Evolutionary conservation across 2,329 filamentous ascomycete genomes (phyloP), one percentile per base, ranked within the genome.

Genomic region (Fusarium coffeatum): DNA sequence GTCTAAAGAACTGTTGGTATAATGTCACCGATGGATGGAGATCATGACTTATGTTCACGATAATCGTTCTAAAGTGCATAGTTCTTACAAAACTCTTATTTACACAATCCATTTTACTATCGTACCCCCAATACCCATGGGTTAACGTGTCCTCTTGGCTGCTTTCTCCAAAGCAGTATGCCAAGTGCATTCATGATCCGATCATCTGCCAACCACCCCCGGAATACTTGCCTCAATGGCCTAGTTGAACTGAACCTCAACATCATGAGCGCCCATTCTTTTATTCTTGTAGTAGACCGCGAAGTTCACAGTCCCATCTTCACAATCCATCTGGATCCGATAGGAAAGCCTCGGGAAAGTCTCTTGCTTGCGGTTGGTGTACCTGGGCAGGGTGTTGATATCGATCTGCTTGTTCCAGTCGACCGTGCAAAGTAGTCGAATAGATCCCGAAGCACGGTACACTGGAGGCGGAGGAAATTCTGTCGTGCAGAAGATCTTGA

Each of bases 261-360:
- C 60, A 8, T 73, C 72, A 5, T 62, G 55, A 0, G 37, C 57
- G 1, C 53, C 73, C 1, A 78, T 57, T 4, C 30, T 65, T 2
- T 59, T 37, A 2, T 55, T 64, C 0, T 66, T 2, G 2, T 71
- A 47, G 6, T 64, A 50, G 7, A 77, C 10, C 0, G 55, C 22
- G n/a, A 79, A 77, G 9, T 75, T 72, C 8, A 74, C 28, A 1
- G 57, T 70, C 7, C 58, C 65, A 2, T 72, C 74, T 2, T 74
- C 64, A 9, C 70, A 69, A 1, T 66, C 51, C 66, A 78, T 74
- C 11, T 72, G 37, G 4, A 77, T 7, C 0, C 40, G 37, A 18
- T 13, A 74, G 0, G 4, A 0, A 0, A 78, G 54, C 7, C 12
- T 0, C 1, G 23, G 22, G 7, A 72, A 73, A 0, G 55, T 15